Percentiles rank a stretch among this genome's conserved stretches.
phyloP scores from a whole-genome alignment of 179 eudicot species.

The Beta lomatogona region DNA sequence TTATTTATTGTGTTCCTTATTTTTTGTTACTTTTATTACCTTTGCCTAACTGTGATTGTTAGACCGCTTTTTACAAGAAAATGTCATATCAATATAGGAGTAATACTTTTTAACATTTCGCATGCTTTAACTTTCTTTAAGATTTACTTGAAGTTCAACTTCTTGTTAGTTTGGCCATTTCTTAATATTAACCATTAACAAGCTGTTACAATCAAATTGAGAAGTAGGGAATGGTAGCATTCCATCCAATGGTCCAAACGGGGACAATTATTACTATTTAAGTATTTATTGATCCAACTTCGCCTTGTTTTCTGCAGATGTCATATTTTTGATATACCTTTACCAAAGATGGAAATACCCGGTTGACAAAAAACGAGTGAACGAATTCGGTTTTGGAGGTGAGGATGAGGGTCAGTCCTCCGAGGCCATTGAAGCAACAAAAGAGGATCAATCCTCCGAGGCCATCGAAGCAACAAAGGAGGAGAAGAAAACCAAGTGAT shows the following conservation, averaged over 20 bases:
- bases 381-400: conserved; percentile 91
- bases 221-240: neutral
- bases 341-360: conserved; percentile 96
- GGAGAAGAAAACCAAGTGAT: conserved; percentile 93
- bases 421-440: conserved; percentile 37
- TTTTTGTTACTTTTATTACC: no score
- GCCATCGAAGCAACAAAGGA: conserved; percentile 37
- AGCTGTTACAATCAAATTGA: neutral
- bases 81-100: neutral
- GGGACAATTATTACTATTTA: neutral
- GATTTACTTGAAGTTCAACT: neutral
- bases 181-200: neutral
- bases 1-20: no score
- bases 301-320: conserved; percentile 54
- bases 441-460: conserved; percentile 41
- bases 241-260: neutral
- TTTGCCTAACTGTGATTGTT: no score
- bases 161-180: neutral
- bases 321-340: conserved; percentile 84
- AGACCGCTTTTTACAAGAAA: neutral
- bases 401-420: conserved; percentile 67
- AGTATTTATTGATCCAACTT: neutral
- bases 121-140: neutral
- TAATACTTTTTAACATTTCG: no score
- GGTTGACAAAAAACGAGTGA: conserved; percentile 88